Evolutionary conservation across 805 yeast species (phyloP), one percentile per base, ranked within the genome.

Genomic region (Pichia californica): DNA sequence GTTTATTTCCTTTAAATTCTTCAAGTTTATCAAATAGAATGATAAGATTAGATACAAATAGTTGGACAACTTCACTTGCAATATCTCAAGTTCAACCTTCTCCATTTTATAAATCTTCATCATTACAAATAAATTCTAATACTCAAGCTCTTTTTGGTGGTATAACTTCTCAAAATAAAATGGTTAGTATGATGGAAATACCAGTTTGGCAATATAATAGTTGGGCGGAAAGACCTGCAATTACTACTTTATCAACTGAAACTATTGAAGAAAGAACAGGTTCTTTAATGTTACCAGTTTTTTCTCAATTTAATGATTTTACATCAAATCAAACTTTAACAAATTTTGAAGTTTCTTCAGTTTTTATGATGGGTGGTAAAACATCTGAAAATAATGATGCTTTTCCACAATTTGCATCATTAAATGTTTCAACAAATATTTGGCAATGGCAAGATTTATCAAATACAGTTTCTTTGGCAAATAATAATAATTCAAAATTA

Each of bases 131-230:
- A 1, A 58, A 67, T 26, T 69, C 76, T 9, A 69, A 64, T 41
- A 64, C 74, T 3, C 75, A 69, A 48, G 58, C 80, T 29, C 57
- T 85, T 3, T 64, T 85, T 33, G 94, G 93, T 0, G 94, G 95
- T 3, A 68, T 67, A 41, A 73, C 85, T 3, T 52, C 58, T 6
- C 53, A 63, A 3, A 88, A 88, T 0, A 25, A 41, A 3, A 83
- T 89, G 88, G 74, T 83, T 29, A 74, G 76, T 48, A 75, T 84
- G 80, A 71, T 72, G 52, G 93, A 84, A 59, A 63, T 83, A 16
- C 91, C 93, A 0, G 60, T 81, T 2, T 83, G 88, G 85, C 79
- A 79, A 52, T 77, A 76, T 47, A 67, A 69, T 38, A 64, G 84
- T 8, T 86, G 94, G 94, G 72, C 84, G 3, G 83, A 77, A 56